Evolutionary conservation across 495 filamentous ascomycete species (phyloP).

Genomic region (Annulohypoxylon bovei): DNA sequence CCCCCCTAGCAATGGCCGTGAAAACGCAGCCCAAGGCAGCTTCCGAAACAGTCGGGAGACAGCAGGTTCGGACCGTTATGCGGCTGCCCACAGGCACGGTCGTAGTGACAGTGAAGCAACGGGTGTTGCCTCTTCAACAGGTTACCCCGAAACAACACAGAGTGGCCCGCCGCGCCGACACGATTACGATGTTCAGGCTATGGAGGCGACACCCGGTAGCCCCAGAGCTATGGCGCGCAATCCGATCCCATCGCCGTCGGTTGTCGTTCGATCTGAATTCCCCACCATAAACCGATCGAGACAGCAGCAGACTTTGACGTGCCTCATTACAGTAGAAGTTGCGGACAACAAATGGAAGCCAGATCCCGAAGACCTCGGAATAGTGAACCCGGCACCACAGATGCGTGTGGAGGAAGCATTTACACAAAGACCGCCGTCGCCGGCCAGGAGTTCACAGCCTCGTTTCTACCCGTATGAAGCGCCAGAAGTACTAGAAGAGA

Average conservation of each 20-base stretch:
- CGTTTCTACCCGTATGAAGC: conserved; percentile 68
- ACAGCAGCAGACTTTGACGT: conserved; percentile 94
- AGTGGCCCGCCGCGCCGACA: conserved; percentile 75
- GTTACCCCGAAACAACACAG: conserved; percentile 74
- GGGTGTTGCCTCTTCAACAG: conserved; percentile 75
- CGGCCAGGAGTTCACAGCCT: conserved; percentile 57
- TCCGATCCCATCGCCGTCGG: conserved; percentile 88
- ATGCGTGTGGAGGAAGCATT: conserved; percentile 58
- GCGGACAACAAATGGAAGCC: conserved; percentile 91
- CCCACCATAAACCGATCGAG: conserved; percentile 91
- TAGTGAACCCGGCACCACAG: conserved; percentile 60
- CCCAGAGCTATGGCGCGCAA: conserved; percentile 81
- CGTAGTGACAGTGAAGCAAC: conserved; percentile 77
- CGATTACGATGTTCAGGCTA: conserved; percentile 95
- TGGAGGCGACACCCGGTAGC: conserved; percentile 86
- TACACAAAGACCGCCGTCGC: conserved; percentile 60
- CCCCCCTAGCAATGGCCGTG: conserved; percentile 42
- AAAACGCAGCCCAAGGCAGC: conserved; percentile 50
- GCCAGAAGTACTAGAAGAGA: conserved; percentile 77
- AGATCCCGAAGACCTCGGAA: conserved; percentile 82
- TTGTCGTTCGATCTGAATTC: conserved; percentile 95
- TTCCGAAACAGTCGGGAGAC: conserved; percentile 68
- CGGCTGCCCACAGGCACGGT: conserved; percentile 71
- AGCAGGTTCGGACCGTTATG: conserved; percentile 68
- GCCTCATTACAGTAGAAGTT: conserved; percentile 93